These are phyloP conservation scores for Cercophora samala DNA, from an alignment of 495 filamentous ascomycete genomes.

Conservation along the genomic window DNA sequence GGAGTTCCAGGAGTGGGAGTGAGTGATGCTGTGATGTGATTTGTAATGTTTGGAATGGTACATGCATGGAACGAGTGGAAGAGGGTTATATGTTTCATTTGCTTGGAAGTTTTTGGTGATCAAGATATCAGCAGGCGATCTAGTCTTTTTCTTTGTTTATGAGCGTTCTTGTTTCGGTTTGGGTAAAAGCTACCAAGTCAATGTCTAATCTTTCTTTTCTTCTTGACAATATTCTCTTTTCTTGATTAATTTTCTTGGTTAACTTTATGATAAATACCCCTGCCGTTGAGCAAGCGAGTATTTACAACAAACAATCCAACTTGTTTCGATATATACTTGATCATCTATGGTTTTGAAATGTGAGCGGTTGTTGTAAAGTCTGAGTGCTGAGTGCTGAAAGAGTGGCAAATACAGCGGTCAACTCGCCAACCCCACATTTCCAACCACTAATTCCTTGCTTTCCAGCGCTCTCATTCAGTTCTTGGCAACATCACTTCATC, in stretches of 20 bases:
- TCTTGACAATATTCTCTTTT: not conserved
- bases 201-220: not conserved
- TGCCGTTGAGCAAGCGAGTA: too few species aligned
- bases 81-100: not conserved
- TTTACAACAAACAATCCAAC: too few species aligned
- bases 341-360: too few species aligned
- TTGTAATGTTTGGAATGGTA: not conserved
- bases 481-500: not conserved
- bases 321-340: too few species aligned
- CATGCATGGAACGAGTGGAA: not conserved
- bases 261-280: not conserved
- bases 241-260: not conserved
- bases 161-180: not conserved
- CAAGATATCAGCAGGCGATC: not conserved
- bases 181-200: not conserved
- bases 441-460: not conserved
- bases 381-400: not conserved
- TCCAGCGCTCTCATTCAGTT: not conserved
- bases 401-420: not conserved
- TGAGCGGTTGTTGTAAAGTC: not conserved
- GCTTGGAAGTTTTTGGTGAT: not conserved
- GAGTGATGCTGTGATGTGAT: not conserved
- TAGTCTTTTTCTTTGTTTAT: not conserved
- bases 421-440: not conserved
- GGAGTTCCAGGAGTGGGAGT: constrained; percentile 27